These are phyloP conservation scores for Xylaria acuta DNA, from an alignment of 495 filamentous ascomycete species.

Conservation along the genomic window DNA sequence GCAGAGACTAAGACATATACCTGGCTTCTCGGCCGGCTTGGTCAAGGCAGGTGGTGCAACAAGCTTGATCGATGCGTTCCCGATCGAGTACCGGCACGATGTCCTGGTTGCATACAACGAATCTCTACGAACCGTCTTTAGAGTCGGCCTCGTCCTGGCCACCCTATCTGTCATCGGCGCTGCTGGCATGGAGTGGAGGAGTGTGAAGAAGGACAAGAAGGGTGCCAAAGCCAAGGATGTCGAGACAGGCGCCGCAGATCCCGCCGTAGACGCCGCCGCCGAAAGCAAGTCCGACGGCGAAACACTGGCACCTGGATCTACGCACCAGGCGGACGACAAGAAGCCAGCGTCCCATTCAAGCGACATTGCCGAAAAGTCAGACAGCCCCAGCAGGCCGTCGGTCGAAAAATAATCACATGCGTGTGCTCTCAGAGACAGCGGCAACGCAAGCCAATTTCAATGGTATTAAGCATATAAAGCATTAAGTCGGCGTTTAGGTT, in stretches of 20 bases:
- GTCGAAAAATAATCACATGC: not conserved
- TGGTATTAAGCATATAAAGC: not conserved
- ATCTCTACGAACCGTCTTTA: constrained; percentile 68
- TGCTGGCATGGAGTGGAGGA: constrained; percentile 72
- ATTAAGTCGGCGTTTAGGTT: constrained; percentile 2
- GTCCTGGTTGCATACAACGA: constrained; percentile 73
- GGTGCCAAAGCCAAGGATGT: constrained; percentile 21
- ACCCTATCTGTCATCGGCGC: constrained; percentile 64
- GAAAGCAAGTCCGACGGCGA: constrained; percentile 26
- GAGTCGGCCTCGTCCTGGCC: constrained; percentile 66
- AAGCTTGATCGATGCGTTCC: constrained; percentile 60
- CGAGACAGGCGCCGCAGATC: constrained; percentile 18
- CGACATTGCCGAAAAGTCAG: not conserved
- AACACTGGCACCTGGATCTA: constrained; percentile 10
- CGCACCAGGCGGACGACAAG: constrained; percentile 6
- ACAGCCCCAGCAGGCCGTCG: not conserved
- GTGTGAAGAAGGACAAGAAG: constrained; percentile 65
- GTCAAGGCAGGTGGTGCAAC: constrained; percentile 69
- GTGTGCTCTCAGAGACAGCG: not conserved
- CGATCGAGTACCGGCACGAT: constrained; percentile 45
- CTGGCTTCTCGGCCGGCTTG: constrained; percentile 53
- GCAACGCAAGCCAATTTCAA: not conserved
- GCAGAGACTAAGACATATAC: constrained; percentile 48
- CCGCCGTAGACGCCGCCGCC: not conserved
- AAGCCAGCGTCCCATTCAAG: not conserved